Evolutionary conservation across 2,329 filamentous ascomycete genomes (phyloP).

Genomic region (Apiospora malaysiana): DNA sequence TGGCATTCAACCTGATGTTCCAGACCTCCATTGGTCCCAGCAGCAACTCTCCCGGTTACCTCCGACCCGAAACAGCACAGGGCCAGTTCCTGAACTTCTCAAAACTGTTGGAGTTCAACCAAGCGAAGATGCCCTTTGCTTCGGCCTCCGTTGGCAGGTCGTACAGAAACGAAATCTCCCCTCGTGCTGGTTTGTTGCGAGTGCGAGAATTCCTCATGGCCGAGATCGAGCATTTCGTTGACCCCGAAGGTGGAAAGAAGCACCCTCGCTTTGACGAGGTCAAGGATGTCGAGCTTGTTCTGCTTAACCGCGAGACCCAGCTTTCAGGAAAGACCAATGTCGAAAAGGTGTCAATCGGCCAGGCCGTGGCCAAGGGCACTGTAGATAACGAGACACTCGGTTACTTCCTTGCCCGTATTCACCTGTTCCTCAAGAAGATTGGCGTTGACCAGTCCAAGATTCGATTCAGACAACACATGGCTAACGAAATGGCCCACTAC

Average conservation of each 20-base stretch:
- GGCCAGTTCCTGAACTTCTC: slow-evolving; percentile 95
- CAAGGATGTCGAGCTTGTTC: slow-evolving; percentile 79
- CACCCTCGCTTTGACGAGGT: slow-evolving; percentile 88
- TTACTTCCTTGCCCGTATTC: slow-evolving; percentile 95
- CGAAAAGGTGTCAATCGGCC: slow-evolving; percentile 76
- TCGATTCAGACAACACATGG: slow-evolving; percentile 97
- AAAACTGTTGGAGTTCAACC: slow-evolving; percentile 88
- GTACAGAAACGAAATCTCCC: slow-evolving; percentile 97
- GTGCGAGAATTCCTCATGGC: slow-evolving; percentile 99
- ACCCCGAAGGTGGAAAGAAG: slow-evolving; percentile 93
- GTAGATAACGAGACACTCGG: slow-evolving; percentile 98
- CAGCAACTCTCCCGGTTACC: slow-evolving; percentile 82
- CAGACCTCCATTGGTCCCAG: slow-evolving; percentile 93
- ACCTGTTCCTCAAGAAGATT: slow-evolving; percentile 86
- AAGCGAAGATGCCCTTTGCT: slow-evolving; percentile 93
- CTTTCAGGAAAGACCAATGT: slow-evolving; percentile 82
- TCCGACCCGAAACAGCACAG: slow-evolving; percentile 95
- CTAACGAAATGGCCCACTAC: slow-evolving; percentile 81
- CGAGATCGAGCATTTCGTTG: slow-evolving; percentile 98
- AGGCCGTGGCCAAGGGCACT: slow-evolving; percentile 81
- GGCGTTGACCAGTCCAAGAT: slow-evolving; percentile 88
- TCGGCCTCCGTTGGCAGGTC: slow-evolving; percentile 98
- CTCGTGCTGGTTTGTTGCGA: slow-evolving; percentile 85
- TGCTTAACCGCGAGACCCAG: slow-evolving; percentile 86
- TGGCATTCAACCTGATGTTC: slow-evolving; percentile 99